Evolutionary conservation across 768 basidiomycete species (phyloP), one percentile per base, ranked within the genome.

Genomic region (Lyophyllum decastes): DNA sequence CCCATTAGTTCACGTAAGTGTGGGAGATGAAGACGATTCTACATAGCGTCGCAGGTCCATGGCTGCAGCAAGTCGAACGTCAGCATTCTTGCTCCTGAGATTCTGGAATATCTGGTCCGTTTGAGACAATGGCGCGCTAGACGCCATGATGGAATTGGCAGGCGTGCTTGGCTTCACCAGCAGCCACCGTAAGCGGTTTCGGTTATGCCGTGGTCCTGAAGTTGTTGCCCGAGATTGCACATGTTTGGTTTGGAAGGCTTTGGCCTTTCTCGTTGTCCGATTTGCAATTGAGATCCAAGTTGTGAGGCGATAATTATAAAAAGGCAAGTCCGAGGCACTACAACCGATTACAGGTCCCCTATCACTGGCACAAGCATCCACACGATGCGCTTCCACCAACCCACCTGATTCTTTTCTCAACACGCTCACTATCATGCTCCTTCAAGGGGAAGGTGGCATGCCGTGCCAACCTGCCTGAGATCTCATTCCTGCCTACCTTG

Each of bases 41-140:
- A 90, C 90, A 80, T 90, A 92, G 66, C 85, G 86, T 68, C 85
- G 81, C 55, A 94, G 73, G 44, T 92, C 89, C 41, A 79, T 71
- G 12, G 92, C 92, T 55, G 89, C 82, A 67, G 88, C 84, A 40
- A 80, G 68, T 50, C 92, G 82, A 14, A 79, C 74, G 7, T 94
- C 90, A 43, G 79, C 77, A 69, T 75, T 84, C 66, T 84, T 84
- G 73, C 75, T 86, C 66, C 81, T 84, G 49, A 92, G 80, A 10
- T 82, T 81, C 60, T 79, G 79, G 61, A 92, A 92, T 61, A 92
- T 89, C 50, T 82, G 74, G 49, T 90, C 89, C 43, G 77, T 75
- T 68, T 88, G 87, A 49, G 78, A 72, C 30, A 83, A 76, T 59
- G 83, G 78, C 53, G 78, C 74, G 59, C 78, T 78, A 61, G 86